These are phyloP conservation scores for Ambispora gerdemannii DNA, from an alignment of 192 early-diverging fungal species.

Conservation along the genomic window DNA sequence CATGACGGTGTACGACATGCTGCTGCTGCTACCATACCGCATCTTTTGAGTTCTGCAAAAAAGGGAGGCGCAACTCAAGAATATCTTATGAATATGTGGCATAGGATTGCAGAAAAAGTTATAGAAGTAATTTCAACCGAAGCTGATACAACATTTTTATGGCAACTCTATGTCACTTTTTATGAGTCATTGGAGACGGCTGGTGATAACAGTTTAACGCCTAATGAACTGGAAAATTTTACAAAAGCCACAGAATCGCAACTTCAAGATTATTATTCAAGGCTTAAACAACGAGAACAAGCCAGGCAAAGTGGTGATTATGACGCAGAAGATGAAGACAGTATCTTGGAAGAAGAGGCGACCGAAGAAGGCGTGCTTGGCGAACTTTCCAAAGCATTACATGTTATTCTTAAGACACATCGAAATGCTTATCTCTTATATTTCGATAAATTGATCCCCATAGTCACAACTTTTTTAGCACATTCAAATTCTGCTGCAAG, in stretches of 20 bases:
- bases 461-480: conserved; percentile 61
- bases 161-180: conserved; percentile 77
- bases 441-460: conserved; percentile 78
- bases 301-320: conserved; percentile 73
- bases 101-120: conserved; percentile 68
- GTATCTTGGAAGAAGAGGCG: conserved; percentile 76
- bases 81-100: conserved; percentile 69
- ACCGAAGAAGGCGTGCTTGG: conserved; percentile 76
- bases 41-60: conserved; percentile 64
- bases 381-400: conserved; percentile 80
- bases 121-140: conserved; percentile 76
- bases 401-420: conserved; percentile 76
- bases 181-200: conserved; percentile 66
- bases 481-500: conserved; percentile 67
- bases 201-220: conserved; percentile 61
- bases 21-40: conserved; percentile 78
- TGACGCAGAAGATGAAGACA: conserved; percentile 93
- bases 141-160: conserved; percentile 75
- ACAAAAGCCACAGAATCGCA: conserved; percentile 65
- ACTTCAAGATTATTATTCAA: conserved; percentile 73
- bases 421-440: conserved; percentile 68
- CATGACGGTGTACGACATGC: conserved; percentile 94
- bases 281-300: conserved; percentile 72
- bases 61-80: conserved; percentile 47
- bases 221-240: conserved; percentile 67